Evolutionary conservation across 257 asterid species (phyloP), one percentile per base, ranked within the genome.

Genomic region (Scutellaria minor): DNA sequence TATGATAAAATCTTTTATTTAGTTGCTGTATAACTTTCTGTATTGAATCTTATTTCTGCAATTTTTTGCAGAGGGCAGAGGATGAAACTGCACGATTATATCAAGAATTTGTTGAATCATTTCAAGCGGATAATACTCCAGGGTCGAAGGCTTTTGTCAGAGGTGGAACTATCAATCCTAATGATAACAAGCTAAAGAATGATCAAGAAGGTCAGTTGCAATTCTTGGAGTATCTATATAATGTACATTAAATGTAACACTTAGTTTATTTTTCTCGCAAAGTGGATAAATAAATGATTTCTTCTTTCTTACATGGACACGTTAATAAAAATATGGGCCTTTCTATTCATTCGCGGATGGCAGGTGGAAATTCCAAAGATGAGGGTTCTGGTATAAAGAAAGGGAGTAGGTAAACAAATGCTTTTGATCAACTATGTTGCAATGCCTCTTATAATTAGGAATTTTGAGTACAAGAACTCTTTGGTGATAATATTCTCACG

Each of bases 341-440:
- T 87, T 87, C 87, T 86, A 88, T 89, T 88, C 97, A 89, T 91
- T 88, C 97, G 81, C 96, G 97, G 96, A 94, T 94, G 97, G 95
- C 97, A 89, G 97, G 93, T 94, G 97, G 96, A 91, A 91, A 83
- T 84, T 87, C 97, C 96, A 94, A 88, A 90, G 99, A 91, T 94
- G 99, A 87, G 96, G 95, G 96, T 88, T 94, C 99, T 88, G 97
- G 96, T 91, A 44, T 91, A 94, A 88, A 94, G 96, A 94, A 89
- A 90, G 99, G 97, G 93, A 94, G 99, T 94, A 91, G 99, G 99
- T 94, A 94, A 92, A 85, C 88, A 64, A 85, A 84, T 88, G 84
- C 95, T 88, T 94, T 91, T 89, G 94, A 87, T 91, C 83, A 86
- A 79, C 90, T 87, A 85, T 85, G 81, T 76, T 74, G 74, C 80